phyloP scores from a whole-genome alignment of 1,284 basidiomycete genomes.

The Puccinia horiana region DNA sequence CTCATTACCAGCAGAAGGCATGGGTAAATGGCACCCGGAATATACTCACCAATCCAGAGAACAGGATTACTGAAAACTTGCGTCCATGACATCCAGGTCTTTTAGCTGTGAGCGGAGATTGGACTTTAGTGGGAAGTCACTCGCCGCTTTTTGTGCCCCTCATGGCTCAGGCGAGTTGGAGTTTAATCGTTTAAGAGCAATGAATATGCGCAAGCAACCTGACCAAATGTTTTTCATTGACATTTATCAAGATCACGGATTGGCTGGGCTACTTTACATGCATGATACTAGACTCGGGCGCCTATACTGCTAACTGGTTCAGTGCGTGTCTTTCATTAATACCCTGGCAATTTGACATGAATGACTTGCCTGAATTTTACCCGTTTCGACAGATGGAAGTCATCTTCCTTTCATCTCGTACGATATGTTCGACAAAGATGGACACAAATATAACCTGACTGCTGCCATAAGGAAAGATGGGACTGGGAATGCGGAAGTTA shows the following conservation, averaged over 20 bases:
- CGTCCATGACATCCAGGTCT: background rate
- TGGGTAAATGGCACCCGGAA: conserved; percentile 9
- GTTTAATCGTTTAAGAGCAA: background rate
- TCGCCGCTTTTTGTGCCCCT: conserved; percentile 34
- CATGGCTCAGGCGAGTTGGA: conserved; percentile 19
- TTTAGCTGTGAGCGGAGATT: conserved; percentile 28
- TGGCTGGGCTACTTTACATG: conserved; percentile 5
- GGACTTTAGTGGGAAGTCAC: conserved; percentile 40
- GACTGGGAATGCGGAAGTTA: background rate
- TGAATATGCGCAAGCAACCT: background rate
- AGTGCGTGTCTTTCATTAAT: background rate
- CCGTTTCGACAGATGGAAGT: conserved; percentile 11
- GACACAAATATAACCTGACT: conserved; percentile 29
- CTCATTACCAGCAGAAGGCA: conserved; percentile 27
- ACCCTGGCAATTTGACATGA: background rate
- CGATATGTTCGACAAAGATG: conserved; percentile 20
- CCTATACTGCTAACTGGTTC: conserved; percentile 30
- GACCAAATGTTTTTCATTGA: background rate
- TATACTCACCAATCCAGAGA: background rate
- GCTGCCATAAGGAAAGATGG: conserved; percentile 16
- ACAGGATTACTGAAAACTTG: background rate
- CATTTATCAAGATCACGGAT: background rate
- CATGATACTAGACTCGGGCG: conserved; percentile 17
- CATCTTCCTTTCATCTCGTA: conserved; percentile 35
- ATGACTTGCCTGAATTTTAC: background rate